Percentiles rank a stretch among this genome's conserved stretches.
Conservation (phyloP, 768 basidiomycete genomes). For the Boletus pseudopeckii region DNA sequence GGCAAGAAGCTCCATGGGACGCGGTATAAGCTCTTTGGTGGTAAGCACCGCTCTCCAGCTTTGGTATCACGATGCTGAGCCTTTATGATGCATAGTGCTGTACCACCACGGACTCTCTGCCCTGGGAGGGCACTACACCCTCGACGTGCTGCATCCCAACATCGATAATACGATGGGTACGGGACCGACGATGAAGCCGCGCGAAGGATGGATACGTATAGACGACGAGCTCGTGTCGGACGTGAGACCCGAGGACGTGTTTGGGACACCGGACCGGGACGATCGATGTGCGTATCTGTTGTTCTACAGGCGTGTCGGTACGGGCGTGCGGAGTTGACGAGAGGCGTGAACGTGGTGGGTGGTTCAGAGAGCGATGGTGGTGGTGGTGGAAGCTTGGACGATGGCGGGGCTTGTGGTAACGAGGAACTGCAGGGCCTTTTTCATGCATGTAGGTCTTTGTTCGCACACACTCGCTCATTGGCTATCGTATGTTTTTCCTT, state of each 20-base stretch:
- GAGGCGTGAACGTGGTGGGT: background rate
- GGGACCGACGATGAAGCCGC: slow-evolving; percentile 27
- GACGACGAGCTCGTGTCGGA: slow-evolving; percentile 89
- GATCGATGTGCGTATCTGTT: slow-evolving; percentile 84
- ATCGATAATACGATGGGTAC: slow-evolving; percentile 40
- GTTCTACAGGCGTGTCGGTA: slow-evolving; percentile 69
- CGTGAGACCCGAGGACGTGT: slow-evolving; percentile 69
- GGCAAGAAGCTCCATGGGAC: slow-evolving; percentile 44
- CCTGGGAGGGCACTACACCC: slow-evolving; percentile 92
- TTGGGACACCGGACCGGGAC: slow-evolving; percentile 44
- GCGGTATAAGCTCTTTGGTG: slow-evolving; percentile 81
- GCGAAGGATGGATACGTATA: slow-evolving; percentile 85
- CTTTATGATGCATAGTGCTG: slow-evolving; percentile 46
- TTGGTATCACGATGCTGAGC: background rate
- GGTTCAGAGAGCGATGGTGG: background rate
- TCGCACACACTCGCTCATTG: background rate
- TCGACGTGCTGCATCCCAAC: slow-evolving; percentile 79
- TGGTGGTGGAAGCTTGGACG: background rate
- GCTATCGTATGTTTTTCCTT: background rate
- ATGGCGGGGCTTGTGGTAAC: background rate
- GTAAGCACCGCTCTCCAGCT: slow-evolving; percentile 38
- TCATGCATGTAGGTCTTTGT: background rate
- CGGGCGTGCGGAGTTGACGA: slow-evolving; percentile 13
- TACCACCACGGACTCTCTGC: slow-evolving; percentile 94
- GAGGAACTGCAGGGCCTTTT: background rate